Percentiles rank a stretch among this genome's conserved stretches.
These are phyloP conservation scores for Rhizopogon sp. DNA, from an alignment of 768 basidiomycete species.

Conservation along the genomic window DNA sequence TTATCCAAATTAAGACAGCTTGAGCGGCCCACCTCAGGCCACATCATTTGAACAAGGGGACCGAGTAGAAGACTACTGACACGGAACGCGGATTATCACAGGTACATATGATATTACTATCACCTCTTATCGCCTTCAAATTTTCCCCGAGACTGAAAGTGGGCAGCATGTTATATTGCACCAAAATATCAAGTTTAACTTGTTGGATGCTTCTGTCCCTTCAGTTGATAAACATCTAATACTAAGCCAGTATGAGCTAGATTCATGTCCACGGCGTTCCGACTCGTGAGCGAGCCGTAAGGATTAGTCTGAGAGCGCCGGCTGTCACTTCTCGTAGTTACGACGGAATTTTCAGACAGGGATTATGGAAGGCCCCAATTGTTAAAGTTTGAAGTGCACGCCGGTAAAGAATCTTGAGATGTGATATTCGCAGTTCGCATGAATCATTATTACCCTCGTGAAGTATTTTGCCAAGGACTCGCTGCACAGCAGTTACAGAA, in stretches of 20 bases:
- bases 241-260: neutral
- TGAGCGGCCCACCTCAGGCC: conserved; percentile 14
- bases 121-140: neutral
- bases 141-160: too few species aligned
- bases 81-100: neutral
- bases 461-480: neutral
- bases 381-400: conserved; percentile 2
- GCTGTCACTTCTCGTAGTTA: conserved; percentile 1
- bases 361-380: neutral
- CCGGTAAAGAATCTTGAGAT: neutral
- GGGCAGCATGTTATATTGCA: too few species aligned
- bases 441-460: neutral
- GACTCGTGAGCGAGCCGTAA: neutral
- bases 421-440: neutral
- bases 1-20: conserved; percentile 12
- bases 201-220: neutral
- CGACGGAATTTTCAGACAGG: conserved; percentile 1
- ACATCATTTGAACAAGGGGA: conserved; percentile 3
- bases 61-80: conserved; percentile 14
- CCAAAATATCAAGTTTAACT: neutral
- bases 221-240: neutral
- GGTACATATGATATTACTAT: too few species aligned
- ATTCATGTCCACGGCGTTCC: neutral
- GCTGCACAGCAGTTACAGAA: conserved; percentile 3
- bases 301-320: neutral